phyloP scores from a whole-genome alignment of 2,329 filamentous ascomycete genomes.

The Neopestalotiopsis clavispora region DNA sequence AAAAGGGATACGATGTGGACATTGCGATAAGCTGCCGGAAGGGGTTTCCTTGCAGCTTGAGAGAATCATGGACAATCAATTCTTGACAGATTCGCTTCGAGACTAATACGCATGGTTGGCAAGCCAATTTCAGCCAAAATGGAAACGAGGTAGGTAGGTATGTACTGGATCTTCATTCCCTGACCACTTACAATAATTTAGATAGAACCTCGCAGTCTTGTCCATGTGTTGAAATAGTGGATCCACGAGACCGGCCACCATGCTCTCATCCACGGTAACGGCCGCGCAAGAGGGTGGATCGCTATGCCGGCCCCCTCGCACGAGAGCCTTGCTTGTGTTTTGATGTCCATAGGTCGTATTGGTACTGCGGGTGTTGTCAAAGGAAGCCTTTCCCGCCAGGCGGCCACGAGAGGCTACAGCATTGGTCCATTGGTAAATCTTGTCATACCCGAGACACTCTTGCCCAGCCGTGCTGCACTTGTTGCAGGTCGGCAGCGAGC shows the following conservation, averaged over 20 bases:
- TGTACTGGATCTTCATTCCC: neutral
- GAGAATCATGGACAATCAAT: conserved; percentile 53
- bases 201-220: conserved; percentile 48
- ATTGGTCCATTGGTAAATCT: conserved; percentile 63
- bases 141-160: neutral
- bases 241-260: conserved; percentile 47
- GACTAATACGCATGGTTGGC: conserved; percentile 23
- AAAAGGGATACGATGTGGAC: conserved; percentile 48
- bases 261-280: neutral
- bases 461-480: conserved; percentile 62
- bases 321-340: neutral
- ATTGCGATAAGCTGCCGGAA: conserved; percentile 54
- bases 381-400: conserved; percentile 33
- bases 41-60: conserved; percentile 45
- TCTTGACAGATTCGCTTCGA: conserved; percentile 53
- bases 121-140: conserved; percentile 13
- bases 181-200: conserved; percentile 53
- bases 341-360: neutral
- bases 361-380: neutral
- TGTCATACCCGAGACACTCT: conserved; percentile 66
- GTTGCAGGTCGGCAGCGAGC: conserved; percentile 61
- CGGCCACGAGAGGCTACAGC: conserved; percentile 55
- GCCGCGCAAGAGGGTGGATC: neutral
- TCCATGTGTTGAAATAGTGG: conserved; percentile 61
- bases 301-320: neutral